Percentiles rank a stretch among this genome's conserved stretches.
phyloP scores from a whole-genome alignment of 2,329 filamentous ascomycete genomes.

The Xenoacremonium recifei region DNA sequence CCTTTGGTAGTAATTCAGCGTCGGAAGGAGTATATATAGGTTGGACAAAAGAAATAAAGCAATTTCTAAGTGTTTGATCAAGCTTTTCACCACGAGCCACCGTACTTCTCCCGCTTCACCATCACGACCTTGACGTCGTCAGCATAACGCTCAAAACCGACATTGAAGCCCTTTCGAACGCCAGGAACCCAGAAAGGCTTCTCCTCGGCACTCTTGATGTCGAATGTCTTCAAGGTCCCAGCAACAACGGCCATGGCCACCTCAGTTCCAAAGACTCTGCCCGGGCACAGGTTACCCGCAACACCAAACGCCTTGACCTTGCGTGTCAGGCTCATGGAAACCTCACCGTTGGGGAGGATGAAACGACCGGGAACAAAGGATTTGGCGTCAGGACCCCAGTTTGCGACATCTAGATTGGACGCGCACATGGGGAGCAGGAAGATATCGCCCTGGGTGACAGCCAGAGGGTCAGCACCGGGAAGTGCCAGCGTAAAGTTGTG shows the following conservation, averaged over 20 bases:
- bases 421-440: conserved; percentile 32
- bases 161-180: conserved; percentile 24
- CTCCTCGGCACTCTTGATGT: conserved; percentile 18
- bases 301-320: conserved; percentile 31
- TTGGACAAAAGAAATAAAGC: no score
- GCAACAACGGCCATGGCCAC: conserved; percentile 27
- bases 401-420: conserved; percentile 25
- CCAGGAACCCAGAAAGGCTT: conserved; percentile 19
- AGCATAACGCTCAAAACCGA: conserved; percentile 30
- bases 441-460: conserved; percentile 27
- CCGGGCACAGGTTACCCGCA: conserved; percentile 31
- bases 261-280: conserved; percentile 28
- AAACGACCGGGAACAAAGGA: conserved; percentile 28
- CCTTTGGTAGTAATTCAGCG: no score
- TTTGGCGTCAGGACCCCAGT: conserved; percentile 27
- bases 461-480: conserved; percentile 14
- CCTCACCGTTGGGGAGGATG: conserved; percentile 19
- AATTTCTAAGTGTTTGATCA: no score
- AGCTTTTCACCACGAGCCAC: neutral
- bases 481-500: conserved; percentile 24
- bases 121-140: conserved; percentile 27
- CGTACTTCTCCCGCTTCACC: conserved; percentile 12
- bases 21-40: no score
- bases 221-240: conserved; percentile 25
- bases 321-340: conserved; percentile 19